Base-by-base conservation (phyloP, 352 stramenopile species). In the Globisporangium takayamanum region DNA sequence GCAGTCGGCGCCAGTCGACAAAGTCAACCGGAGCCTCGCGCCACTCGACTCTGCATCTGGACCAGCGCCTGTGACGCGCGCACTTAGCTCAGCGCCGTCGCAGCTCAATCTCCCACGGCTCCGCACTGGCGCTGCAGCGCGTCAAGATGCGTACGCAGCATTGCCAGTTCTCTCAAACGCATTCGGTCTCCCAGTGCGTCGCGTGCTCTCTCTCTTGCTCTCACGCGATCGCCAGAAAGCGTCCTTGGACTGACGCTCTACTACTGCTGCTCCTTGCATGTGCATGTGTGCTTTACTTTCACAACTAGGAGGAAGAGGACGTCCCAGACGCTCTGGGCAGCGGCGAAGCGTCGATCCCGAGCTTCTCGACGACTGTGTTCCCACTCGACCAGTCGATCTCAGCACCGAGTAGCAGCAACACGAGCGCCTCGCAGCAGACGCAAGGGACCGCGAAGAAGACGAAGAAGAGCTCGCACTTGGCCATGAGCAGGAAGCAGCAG, bases 271-370 rank as follows among this genome's bases (percentile, higher is more conserved):
- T 33, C 28, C 28, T 33, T 39, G 33, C 33, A 2, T 39, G 33
- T 12, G 33, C 10, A 5, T 39, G 33, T 12, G 33, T 7, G 6
- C 11, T 1, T 39, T 7, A 7, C 33, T 39, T 7, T 39, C 33
- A 7, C 33, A 12, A 39, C 33, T 39, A 39, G 33, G 33, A 39
- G 41, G 5, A 46, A n/a, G 41, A 46, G 18, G 41, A n/a, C 15
- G 15, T 46, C 5, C 4, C 18, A 8, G 41, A 20, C 41, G 41
- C 41, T 5, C 41, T n/a, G 10, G 45, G 54, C 20, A 37, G 28
- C 7, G 45, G 55, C n/a, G 55, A 60, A 36, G 46, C 45, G 14
- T 60, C 55, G 55, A 60, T 60, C 46, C 55, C 55, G 16, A 60
- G 33, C 33, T 60, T 60, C 30, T 60, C 55, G 6, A 60, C 55